These are phyloP conservation scores for Asterochloris sp. DNA, from an alignment of 139 green algal species.

Conservation along the genomic window DNA sequence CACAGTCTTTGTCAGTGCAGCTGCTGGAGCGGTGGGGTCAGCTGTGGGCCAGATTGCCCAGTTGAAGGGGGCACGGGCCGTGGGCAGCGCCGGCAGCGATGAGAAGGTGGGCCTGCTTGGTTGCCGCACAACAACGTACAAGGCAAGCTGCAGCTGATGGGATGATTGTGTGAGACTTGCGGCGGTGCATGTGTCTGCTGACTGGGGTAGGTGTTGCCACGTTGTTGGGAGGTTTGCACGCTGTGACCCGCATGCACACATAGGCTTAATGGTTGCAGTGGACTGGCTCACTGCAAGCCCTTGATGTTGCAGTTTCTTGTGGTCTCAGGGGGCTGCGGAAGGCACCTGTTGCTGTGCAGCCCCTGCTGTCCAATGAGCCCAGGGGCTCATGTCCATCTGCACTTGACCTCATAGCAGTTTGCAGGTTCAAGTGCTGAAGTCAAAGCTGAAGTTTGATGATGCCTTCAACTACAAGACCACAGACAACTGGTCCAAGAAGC, in stretches of 20 bases:
- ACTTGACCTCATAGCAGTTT: background rate
- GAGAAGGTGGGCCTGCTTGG: background rate
- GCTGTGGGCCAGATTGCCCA: conserved; percentile 67
- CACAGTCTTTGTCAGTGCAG: conserved; percentile 12
- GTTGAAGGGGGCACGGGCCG: conserved; percentile 89
- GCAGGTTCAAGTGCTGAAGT: conserved; percentile 2
- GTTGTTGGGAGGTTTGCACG: no score
- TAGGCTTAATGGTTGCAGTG: no score
- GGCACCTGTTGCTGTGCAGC: no score
- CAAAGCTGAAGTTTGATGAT: conserved; percentile 10
- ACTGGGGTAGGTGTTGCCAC: no score
- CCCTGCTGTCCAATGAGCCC: no score
- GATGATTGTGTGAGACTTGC: background rate
- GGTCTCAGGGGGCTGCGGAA: no score
- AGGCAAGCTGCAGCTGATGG: background rate
- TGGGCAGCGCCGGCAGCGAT: conserved; percentile 21
- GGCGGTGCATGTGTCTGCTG: no score
- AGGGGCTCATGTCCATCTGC: no score
- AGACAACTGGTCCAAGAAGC: background rate
- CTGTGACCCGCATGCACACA: no score
- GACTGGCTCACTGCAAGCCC: no score
- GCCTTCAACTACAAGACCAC: conserved; percentile 19
- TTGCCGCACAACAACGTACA: background rate
- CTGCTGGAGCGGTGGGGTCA: conserved; percentile 12
- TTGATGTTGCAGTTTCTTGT: no score